phyloP scores from a whole-genome alignment of 768 basidiomycete species.

The Lyophyllum atratum region DNA sequence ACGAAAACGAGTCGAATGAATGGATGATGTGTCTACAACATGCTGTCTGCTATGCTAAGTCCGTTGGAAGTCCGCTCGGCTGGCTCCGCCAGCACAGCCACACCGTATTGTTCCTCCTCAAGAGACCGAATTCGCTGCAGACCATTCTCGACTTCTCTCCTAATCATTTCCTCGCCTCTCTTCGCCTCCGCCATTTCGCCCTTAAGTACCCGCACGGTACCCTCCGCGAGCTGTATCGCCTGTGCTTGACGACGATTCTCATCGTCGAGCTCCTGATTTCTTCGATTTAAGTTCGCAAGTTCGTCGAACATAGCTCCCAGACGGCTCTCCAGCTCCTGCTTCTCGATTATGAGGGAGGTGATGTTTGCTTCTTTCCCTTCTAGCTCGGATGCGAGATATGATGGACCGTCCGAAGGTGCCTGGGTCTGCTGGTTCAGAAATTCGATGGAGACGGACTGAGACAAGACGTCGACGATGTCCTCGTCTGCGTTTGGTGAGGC shows the following conservation, averaged over 20 bases:
- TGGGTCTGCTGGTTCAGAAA: conserved; percentile 5
- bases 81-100: too few relatives aligned
- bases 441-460: conserved; percentile 7
- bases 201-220: neutral
- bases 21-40: too few relatives aligned
- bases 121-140: neutral
- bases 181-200: neutral
- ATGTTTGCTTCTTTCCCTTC: neutral
- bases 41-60: too few relatives aligned
- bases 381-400: neutral
- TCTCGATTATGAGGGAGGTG: neutral
- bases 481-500: conserved; percentile 1
- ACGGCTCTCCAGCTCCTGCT: conserved; percentile 3
- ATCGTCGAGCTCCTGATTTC: conserved; percentile 10
- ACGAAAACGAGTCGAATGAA: too few relatives aligned
- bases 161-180: neutral
- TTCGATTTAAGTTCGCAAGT: conserved; percentile 4
- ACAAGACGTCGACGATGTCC: conserved; percentile 10
- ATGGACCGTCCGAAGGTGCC: neutral
- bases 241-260: conserved; percentile 7
- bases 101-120: neutral
- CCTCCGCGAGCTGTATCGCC: neutral
- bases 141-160: neutral
- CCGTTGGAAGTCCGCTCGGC: too few relatives aligned
- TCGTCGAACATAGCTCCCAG: conserved; percentile 2